These are phyloP conservation scores for Lachancea quebecensis DNA, from an alignment of 805 yeast species.

Conservation along the genomic window DNA sequence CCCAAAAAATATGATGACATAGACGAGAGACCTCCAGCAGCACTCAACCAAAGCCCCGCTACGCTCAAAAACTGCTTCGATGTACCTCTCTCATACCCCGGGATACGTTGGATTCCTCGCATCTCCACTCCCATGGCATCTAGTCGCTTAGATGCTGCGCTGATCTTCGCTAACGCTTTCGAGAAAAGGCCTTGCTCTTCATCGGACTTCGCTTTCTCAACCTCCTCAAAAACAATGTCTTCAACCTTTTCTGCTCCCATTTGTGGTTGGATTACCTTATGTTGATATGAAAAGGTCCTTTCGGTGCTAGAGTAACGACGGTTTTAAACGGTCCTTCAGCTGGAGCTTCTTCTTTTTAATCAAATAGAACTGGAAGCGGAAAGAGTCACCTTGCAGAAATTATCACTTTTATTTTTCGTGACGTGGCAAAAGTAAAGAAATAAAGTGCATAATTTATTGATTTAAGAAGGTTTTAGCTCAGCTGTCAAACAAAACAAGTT, in stretches of 20 bases:
- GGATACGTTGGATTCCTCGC: slow-evolving; percentile 71
- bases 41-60: slow-evolving; percentile 75
- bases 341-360: no score
- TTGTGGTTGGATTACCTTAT: not conserved
- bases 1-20: slow-evolving; percentile 80
- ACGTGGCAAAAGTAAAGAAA: no score
- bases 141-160: slow-evolving; percentile 36
- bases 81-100: slow-evolving; percentile 57
- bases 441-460: no score
- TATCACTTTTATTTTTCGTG: no score
- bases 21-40: slow-evolving; percentile 82
- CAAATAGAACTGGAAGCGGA: no score
- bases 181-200: not conserved
- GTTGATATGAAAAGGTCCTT: no score
- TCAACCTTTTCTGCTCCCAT: slow-evolving; percentile 2
- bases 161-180: not conserved
- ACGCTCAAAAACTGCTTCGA: slow-evolving; percentile 40
- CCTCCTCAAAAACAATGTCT: not conserved
- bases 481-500: no score
- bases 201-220: not conserved
- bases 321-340: no score
- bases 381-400: no score
- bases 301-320: no score
- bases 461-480: no score
- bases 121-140: slow-evolving; percentile 64